phyloP scores from a whole-genome alignment of 2,329 filamentous ascomycete species.

The Fusarium palustre region DNA sequence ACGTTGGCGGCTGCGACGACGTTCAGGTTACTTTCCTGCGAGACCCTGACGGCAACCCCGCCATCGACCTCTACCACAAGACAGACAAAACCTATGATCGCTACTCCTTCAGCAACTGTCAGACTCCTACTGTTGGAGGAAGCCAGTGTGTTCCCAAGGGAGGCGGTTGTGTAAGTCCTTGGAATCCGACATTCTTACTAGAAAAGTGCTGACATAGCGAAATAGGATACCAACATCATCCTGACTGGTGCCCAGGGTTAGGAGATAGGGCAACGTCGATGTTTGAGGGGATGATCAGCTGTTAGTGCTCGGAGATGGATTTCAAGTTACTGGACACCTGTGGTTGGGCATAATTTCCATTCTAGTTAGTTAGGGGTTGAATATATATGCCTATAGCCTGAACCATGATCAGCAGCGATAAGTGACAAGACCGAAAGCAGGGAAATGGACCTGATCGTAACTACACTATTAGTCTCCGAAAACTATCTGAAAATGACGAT shows the following conservation, averaged over 20 bases:
- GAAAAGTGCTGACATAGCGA: neutral
- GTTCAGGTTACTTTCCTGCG: neutral
- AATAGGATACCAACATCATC: neutral
- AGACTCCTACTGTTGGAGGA: neutral
- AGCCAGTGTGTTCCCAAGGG: neutral
- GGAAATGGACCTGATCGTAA: too few relatives aligned
- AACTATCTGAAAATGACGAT: too few relatives aligned
- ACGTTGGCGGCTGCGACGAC: neutral
- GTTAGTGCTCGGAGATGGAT: neutral
- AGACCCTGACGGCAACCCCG: neutral
- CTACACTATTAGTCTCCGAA: too few relatives aligned
- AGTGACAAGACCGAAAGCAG: too few relatives aligned
- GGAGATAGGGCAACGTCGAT: too few relatives aligned
- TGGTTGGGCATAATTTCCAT: too few relatives aligned
- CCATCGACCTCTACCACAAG: neutral
- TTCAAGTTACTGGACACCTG: neutral
- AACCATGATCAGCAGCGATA: too few relatives aligned
- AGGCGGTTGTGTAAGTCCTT: neutral
- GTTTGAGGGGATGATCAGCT: too few relatives aligned
- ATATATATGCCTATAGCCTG: too few relatives aligned
- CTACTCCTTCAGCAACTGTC: neutral
- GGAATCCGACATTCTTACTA: neutral
- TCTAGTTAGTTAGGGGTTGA: too few relatives aligned
- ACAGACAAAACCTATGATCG: neutral
- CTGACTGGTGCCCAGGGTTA: neutral